Conservation (phyloP, 2,329 filamentous ascomycete species). For the Dactylellina cionopaga region DNA sequence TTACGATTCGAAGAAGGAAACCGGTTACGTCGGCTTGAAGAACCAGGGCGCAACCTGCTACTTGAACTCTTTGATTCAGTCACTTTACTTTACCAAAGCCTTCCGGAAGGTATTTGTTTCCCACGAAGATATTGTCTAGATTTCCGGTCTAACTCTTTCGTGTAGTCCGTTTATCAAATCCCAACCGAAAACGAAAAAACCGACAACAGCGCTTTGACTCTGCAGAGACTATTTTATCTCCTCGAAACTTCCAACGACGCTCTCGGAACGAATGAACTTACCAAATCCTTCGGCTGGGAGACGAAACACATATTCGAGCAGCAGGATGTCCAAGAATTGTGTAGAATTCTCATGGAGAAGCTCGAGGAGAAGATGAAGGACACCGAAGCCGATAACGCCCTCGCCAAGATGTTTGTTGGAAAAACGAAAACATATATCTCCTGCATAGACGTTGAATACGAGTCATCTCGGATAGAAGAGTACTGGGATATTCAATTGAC, state of each 20-base stretch:
- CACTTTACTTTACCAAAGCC: constrained; percentile 85
- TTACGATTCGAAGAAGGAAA: constrained; percentile 99
- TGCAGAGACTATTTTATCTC: constrained; percentile 94
- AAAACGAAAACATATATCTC: constrained; percentile 99
- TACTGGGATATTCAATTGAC: constrained; percentile 99
- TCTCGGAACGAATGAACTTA: constrained; percentile 90
- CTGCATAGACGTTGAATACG: constrained; percentile 97
- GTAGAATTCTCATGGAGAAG: constrained; percentile 94
- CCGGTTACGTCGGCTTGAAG: constrained; percentile 93
- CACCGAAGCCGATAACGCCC: constrained; percentile 85
- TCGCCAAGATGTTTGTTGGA: constrained; percentile 91
- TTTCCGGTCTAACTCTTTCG: constrained; percentile 11
- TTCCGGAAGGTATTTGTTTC: constrained; percentile 80
- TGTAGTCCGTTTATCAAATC: constrained; percentile 92
- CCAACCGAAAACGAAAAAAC: constrained; percentile 86
- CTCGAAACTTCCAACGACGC: constrained; percentile 85
- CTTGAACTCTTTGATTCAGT: constrained; percentile 84
- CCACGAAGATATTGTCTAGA: too few species aligned
- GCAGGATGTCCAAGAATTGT: constrained; percentile 97
- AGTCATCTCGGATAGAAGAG: constrained; percentile 93
- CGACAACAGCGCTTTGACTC: constrained; percentile 88
- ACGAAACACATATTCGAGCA: constrained; percentile 98
- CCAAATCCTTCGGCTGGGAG: constrained; percentile 97
- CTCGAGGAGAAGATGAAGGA: constrained; percentile 99
- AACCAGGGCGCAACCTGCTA: constrained; percentile 96